These are phyloP conservation scores for Hymenotorrendiella dingleyae DNA, from an alignment of 2,329 filamentous ascomycete species.

Conservation along the genomic window DNA sequence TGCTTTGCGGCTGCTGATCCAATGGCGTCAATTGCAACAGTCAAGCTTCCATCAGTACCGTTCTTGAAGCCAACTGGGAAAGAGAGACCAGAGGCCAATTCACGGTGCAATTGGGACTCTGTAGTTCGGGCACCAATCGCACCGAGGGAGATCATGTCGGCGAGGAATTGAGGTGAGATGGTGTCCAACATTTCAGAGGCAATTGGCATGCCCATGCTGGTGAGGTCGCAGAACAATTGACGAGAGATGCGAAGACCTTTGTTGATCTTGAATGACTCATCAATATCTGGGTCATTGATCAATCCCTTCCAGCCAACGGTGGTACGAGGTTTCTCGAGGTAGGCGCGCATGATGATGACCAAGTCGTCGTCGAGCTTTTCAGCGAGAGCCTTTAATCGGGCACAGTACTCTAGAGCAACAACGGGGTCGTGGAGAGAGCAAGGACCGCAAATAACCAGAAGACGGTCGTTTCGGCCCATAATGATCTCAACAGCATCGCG, in stretches of 20 bases:
- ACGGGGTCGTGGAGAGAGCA: conserved; percentile 96
- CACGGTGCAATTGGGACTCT: conserved; percentile 92
- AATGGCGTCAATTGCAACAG: conserved; percentile 92
- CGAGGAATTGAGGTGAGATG: conserved; percentile 95
- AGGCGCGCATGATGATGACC: conserved; percentile 93
- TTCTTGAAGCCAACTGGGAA: conserved; percentile 99
- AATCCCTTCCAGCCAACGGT: conserved; percentile 99
- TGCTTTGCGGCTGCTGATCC: conserved; percentile 79
- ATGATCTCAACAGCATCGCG: conserved; percentile 44
- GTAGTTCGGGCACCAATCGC: conserved; percentile 95
- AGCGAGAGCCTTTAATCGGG: conserved; percentile 68
- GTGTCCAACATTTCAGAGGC: conserved; percentile 98
- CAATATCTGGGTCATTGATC: conserved; percentile 98
- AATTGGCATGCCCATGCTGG: conserved; percentile 82
- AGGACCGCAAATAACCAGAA: conserved; percentile 89
- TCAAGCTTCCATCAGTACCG: conserved; percentile 87
- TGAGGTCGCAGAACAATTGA: conserved; percentile 89
- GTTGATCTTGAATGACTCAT: conserved; percentile 97
- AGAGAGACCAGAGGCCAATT: conserved; percentile 88
- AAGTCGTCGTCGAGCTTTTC: conserved; percentile 78
- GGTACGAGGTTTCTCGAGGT: conserved; percentile 97
- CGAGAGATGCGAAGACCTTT: conserved; percentile 91
- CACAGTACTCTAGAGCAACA: conserved; percentile 82
- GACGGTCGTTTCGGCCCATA: conserved; percentile 55
- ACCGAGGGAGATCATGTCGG: conserved; percentile 90